phyloP scores from a whole-genome alignment of 177 flowering plant species.

The Vitis hybrid region DNA sequence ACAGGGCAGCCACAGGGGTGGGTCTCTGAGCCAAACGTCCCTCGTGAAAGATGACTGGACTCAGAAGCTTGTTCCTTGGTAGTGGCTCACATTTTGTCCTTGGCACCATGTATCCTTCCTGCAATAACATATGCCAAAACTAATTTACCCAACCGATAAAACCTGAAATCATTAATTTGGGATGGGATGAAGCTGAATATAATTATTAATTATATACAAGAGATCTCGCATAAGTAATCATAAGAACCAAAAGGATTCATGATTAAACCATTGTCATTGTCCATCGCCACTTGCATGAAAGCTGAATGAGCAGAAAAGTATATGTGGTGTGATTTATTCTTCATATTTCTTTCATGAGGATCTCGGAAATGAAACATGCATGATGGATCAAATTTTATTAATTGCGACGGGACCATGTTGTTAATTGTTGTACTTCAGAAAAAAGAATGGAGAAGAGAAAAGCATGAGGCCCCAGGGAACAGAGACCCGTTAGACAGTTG shows the following conservation, averaged over 20 bases:
- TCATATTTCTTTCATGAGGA: too few species aligned
- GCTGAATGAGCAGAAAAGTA: too few species aligned
- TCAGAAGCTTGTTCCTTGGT: slow-evolving; percentile 51
- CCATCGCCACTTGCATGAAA: too few species aligned
- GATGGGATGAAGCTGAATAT: background rate
- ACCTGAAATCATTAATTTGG: too few species aligned
- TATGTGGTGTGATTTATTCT: too few species aligned
- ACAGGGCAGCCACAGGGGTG: slow-evolving; percentile 48
- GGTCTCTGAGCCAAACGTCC: slow-evolving; percentile 73
- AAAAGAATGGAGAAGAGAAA: background rate
- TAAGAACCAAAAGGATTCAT: too few species aligned
- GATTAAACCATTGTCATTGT: too few species aligned
- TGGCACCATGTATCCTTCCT: slow-evolving; percentile 73
- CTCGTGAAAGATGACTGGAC: slow-evolving; percentile 62
- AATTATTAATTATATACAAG: background rate
- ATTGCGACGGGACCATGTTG: too few species aligned
- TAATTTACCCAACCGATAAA: too few species aligned
- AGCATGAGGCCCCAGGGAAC: background rate
- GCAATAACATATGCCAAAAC: slow-evolving; percentile 11
- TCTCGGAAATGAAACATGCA: too few species aligned
- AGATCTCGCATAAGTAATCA: background rate
- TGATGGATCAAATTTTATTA: too few species aligned
- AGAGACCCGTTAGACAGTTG: slow-evolving; percentile 1
- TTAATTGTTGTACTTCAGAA: too few species aligned
- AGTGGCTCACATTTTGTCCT: slow-evolving; percentile 40